These are phyloP conservation scores for Pisolithus marmoratus DNA, from an alignment of 768 basidiomycete species.

Conservation along the genomic window DNA sequence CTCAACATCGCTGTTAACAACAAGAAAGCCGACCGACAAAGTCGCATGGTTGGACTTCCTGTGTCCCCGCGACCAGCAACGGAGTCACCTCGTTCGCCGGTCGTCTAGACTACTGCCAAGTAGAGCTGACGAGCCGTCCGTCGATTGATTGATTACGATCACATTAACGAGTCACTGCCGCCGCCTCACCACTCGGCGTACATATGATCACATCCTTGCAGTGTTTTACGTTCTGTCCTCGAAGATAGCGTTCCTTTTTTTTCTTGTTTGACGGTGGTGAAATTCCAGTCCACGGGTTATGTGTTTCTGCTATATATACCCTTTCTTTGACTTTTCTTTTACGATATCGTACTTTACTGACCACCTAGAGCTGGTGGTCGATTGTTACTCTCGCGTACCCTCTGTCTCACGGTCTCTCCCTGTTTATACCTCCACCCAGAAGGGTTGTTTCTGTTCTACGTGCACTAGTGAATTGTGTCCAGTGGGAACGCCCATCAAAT, in stretches of 20 bases:
- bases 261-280: neutral
- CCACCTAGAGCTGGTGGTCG: too few relatives aligned
- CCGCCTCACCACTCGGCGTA: neutral
- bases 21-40: constrained; percentile 58
- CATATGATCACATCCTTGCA: neutral
- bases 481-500: neutral
- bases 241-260: neutral
- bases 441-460: constrained; percentile 4
- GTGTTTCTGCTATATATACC: constrained; percentile 12
- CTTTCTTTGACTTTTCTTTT: neutral
- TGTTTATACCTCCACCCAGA: constrained; percentile 17
- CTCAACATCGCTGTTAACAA: constrained; percentile 55
- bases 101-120: constrained; percentile 16
- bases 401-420: neutral
- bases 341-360: too few relatives aligned
- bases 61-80: constrained; percentile 30
- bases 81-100: constrained; percentile 10
- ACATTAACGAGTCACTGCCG: neutral
- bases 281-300: constrained; percentile 1
- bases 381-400: too few relatives aligned
- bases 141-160: too few relatives aligned
- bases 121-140: constrained; percentile 2
- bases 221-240: neutral
- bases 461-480: neutral
- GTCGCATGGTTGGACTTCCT: constrained; percentile 61